These are phyloP conservation scores for Phlyctochytrium bullatum DNA, from an alignment of 192 early-diverging fungal species.

Conservation along the genomic window DNA sequence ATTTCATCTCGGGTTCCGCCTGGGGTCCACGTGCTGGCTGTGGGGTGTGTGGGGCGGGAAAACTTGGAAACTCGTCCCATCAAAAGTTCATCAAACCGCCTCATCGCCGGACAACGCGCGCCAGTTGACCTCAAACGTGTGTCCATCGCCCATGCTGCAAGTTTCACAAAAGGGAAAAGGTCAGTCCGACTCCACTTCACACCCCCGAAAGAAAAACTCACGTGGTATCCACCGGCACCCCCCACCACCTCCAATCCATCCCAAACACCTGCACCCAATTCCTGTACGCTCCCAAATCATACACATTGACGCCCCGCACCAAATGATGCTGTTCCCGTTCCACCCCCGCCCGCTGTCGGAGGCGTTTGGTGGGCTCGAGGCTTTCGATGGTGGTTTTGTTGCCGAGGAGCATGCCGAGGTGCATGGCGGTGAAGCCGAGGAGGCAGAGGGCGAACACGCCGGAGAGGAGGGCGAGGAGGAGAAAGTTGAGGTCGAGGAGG, in stretches of 20 bases:
- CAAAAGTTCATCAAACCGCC: no score
- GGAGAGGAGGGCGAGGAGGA: constrained; percentile 31
- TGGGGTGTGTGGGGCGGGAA: no score
- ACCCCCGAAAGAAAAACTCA: no score
- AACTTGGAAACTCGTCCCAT: no score
- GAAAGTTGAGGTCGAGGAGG: constrained; percentile 29
- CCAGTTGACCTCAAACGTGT: constrained; percentile 35
- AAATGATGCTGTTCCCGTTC: constrained; percentile 10
- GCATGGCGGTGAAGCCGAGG: constrained; percentile 35
- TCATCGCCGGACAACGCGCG: no score
- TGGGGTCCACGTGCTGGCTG: no score
- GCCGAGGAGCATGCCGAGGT: constrained; percentile 28
- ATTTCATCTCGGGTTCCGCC: no score
- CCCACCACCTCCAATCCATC: constrained; percentile 30
- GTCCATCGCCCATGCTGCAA: constrained; percentile 41
- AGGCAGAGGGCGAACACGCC: constrained; percentile 43
- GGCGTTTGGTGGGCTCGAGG: constrained; percentile 25
- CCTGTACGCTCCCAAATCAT: constrained; percentile 33
- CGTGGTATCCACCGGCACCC: constrained; percentile 38
- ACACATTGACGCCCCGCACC: constrained; percentile 32
- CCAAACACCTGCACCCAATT: constrained; percentile 41
- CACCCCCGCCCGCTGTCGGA: constrained; percentile 17
- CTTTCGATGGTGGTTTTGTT: constrained; percentile 49
- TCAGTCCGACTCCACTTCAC: no score
- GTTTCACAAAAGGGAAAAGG: background rate